Base-by-base conservation (phyloP, 306 rosid species). In the Betula pendula region DNA sequence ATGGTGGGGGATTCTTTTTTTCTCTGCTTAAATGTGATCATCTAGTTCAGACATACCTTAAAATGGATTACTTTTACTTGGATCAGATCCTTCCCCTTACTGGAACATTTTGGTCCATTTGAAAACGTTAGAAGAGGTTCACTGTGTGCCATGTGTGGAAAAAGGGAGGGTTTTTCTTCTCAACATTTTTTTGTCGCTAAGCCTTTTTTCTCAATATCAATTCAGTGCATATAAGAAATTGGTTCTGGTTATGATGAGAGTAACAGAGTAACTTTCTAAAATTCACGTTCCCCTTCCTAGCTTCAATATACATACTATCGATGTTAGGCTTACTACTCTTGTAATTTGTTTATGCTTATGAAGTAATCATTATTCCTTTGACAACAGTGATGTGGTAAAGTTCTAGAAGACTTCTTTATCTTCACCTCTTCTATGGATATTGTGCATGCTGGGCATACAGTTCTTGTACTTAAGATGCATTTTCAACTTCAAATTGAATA, bases 381-480 rank as follows among this genome's bases (percentile, higher is more conserved):
- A 43, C 38, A 27, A 19, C 55, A 9, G 62, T 44, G 44, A 52
- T 15, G 7, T 11, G 8, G 29, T 31, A 49, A 31, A 63, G 65
- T 2, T 75, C 49, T 40, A 10, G 20, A 17, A 51, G 33, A 4
- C 4, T 33, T 35, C 14, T 12, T 45, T 19, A 31, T 71, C 45
- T 25, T 50, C 52, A 8, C 31, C 45, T 38, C 77, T 70, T n/a
- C 22, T 9, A 43, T 70, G 58, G 22, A 58, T 49, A 6, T 72
- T 31, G 15, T 69, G 31, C 53, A 58, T 48, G n/a, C 19, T 38
- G n/a, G 59, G 70, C 56, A 10, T 12, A 47, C 12, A 22, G 15
- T 78, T 65, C 71, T 51, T 20, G 38, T 22, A 75, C 13, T 75
- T 67, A 52, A 17, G 33, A 59, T 20, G 25, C 40, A 59, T 59